Conservation (phyloP, 116 monocot species). For the Phalaenopsis hybrid region DNA sequence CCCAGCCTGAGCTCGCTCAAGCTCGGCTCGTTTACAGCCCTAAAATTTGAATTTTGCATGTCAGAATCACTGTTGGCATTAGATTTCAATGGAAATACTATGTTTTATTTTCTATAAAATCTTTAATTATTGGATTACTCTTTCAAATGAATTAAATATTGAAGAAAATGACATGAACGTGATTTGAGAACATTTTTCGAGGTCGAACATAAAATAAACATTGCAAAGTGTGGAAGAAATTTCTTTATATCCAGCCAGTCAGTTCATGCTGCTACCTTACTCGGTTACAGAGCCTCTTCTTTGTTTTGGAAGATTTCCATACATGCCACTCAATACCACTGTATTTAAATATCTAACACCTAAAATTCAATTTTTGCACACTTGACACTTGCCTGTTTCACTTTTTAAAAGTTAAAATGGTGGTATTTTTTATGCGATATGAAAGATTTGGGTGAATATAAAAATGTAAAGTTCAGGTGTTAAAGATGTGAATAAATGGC, state of each 20-base stretch:
- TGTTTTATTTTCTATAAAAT: not conserved
- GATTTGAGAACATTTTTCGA: not conserved
- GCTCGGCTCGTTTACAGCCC: too few relatives aligned
- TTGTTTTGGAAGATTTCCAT: not conserved
- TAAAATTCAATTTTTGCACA: too few relatives aligned
- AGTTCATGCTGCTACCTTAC: not conserved
- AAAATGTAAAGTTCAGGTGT: too few relatives aligned
- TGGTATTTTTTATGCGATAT: too few relatives aligned
- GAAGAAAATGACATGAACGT: too few relatives aligned
- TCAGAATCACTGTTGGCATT: not conserved
- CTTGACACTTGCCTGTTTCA: too few relatives aligned
- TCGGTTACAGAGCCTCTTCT: not conserved
- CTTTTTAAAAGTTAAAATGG: too few relatives aligned
- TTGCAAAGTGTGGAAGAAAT: not conserved
- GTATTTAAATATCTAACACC: too few relatives aligned
- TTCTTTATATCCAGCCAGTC: not conserved
- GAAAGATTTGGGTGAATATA: too few relatives aligned
- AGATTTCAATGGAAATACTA: not conserved
- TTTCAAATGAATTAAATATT: not conserved
- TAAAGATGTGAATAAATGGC: too few relatives aligned
- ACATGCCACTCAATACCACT: too few relatives aligned
- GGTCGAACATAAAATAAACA: not conserved
- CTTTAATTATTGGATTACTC: not conserved
- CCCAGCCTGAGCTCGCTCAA: too few relatives aligned
- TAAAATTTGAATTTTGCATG: not conserved